These are phyloP conservation scores for Coprinopsis sp. DNA, from an alignment of 768 basidiomycete genomes.

Conservation along the genomic window DNA sequence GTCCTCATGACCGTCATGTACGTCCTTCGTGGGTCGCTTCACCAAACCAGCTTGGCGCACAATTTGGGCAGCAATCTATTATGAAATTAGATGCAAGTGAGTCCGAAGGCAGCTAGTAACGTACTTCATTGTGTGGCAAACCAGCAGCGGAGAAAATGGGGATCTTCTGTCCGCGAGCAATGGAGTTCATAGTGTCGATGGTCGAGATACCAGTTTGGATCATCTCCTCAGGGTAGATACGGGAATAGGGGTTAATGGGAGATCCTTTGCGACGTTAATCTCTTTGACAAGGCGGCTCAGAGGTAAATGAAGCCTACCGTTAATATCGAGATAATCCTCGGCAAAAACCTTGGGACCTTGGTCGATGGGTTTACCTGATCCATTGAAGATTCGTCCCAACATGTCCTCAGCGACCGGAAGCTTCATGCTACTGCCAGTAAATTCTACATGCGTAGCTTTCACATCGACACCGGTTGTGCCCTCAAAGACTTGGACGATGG, in stretches of 20 bases:
- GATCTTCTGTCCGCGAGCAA: slow-evolving; percentile 99
- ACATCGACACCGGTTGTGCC: slow-evolving; percentile 98
- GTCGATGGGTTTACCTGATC: slow-evolving; percentile 96
- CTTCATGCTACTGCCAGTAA: slow-evolving; percentile 98
- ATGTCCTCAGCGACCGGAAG: slow-evolving; percentile 98
- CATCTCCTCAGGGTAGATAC: slow-evolving; percentile 99
- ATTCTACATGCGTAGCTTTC: slow-evolving; percentile 95
- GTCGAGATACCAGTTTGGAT: slow-evolving; percentile 99
- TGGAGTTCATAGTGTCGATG: slow-evolving; percentile 97
- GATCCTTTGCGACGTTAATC: slow-evolving; percentile 54
- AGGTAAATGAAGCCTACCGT: slow-evolving; percentile 54
- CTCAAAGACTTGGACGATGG: slow-evolving; percentile 98
- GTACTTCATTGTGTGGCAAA: slow-evolving; percentile 96
- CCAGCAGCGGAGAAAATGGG: slow-evolving; percentile 99
- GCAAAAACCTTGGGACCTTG: slow-evolving; percentile 99
- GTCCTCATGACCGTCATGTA: slow-evolving; percentile 98
- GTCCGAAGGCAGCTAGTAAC: slow-evolving; percentile 12
- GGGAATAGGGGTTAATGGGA: slow-evolving; percentile 95
- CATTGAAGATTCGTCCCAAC: slow-evolving; percentile 98
- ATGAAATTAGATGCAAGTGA: slow-evolving; percentile 5
- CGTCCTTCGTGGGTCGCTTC: slow-evolving; percentile 93
- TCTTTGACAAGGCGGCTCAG: not conserved
- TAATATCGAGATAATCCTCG: slow-evolving; percentile 98
- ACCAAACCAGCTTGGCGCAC: slow-evolving; percentile 98
- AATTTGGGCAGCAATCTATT: slow-evolving; percentile 97